A percentile compares a stretch with the other conserved stretches of the same genome.
These are phyloP conservation scores for Cyberlindnera mississippiensis DNA, from an alignment of 805 yeast species.

Conservation along the genomic window DNA sequence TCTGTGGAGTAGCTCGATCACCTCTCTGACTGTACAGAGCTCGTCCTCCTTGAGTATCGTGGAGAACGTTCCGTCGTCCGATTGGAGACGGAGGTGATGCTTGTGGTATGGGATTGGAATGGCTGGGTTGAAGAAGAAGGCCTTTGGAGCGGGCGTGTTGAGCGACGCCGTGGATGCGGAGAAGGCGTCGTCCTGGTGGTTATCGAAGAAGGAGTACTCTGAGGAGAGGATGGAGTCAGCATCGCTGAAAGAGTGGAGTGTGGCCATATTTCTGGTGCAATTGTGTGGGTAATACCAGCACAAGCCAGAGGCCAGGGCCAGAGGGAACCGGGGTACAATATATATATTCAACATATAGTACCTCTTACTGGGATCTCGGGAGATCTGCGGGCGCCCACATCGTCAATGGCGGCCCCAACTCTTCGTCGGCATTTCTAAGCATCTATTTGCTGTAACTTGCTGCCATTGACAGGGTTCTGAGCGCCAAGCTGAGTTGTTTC, in stretches of 20 bases:
- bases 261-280: background rate
- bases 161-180: slow-evolving; percentile 5
- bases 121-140: slow-evolving; percentile 12
- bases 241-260: slow-evolving; percentile 2
- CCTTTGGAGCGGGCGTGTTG: slow-evolving; percentile 4
- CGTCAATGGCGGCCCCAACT: too few species aligned
- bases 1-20: slow-evolving; percentile 6
- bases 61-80: slow-evolving; percentile 11
- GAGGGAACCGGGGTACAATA: too few species aligned
- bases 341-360: too few species aligned
- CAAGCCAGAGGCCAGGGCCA: too few species aligned
- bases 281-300: too few species aligned
- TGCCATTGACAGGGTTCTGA: too few species aligned
- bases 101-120: slow-evolving; percentile 3
- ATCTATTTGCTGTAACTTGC: too few species aligned
- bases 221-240: slow-evolving; percentile 3
- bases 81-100: slow-evolving; percentile 3
- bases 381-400: too few species aligned
- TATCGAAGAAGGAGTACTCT: slow-evolving; percentile 5
- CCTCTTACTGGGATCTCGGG: too few species aligned
- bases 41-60: slow-evolving; percentile 14
- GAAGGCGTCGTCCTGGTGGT: slow-evolving; percentile 4
- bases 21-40: slow-evolving; percentile 10
- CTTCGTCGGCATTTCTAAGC: too few species aligned
- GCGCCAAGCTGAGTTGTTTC: too few species aligned